phyloP scores from a whole-genome alignment of 164 flowering plant species.

The Paratinospora sagittata region DNA sequence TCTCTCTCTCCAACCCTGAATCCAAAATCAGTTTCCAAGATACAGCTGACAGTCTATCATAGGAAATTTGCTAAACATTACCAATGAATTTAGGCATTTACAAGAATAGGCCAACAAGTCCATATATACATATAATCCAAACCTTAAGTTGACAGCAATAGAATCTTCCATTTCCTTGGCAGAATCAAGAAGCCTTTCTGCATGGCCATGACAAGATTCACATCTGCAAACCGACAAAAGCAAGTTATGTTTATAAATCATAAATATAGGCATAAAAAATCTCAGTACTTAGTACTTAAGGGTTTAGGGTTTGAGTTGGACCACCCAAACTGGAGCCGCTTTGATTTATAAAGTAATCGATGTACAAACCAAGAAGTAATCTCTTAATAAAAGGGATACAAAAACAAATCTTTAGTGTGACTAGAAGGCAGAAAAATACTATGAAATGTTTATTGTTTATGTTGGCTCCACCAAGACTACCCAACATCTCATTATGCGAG shows the following conservation, averaged over 20 bases:
- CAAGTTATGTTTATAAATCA: not conserved
- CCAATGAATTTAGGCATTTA: not conserved
- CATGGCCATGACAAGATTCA: conserved; percentile 98
- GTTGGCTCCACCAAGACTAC: not conserved
- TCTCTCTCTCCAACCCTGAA: no score
- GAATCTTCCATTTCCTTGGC: conserved; percentile 99
- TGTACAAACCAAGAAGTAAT: not conserved
- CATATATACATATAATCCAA: not conserved
- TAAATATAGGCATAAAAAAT: not conserved
- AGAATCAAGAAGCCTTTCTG: conserved; percentile 97
- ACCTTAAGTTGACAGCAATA: conserved; percentile 94
- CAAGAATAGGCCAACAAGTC: not conserved
- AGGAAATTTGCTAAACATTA: not conserved
- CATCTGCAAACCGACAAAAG: conserved; percentile 50
- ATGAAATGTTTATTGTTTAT: no score
- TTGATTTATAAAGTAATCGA: not conserved
- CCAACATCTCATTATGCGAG: not conserved
- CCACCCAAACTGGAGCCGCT: not conserved
- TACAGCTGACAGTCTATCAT: no score
- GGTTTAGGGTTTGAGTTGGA: no score
- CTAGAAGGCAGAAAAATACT: not conserved
- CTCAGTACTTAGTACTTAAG: no score
- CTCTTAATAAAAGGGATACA: not conserved
- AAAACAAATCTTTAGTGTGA: not conserved
- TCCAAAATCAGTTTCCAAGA: no score